Evolutionary conservation across 2,329 filamentous ascomycete species (phyloP).

Genomic region (Podosphaera aphanis): DNA sequence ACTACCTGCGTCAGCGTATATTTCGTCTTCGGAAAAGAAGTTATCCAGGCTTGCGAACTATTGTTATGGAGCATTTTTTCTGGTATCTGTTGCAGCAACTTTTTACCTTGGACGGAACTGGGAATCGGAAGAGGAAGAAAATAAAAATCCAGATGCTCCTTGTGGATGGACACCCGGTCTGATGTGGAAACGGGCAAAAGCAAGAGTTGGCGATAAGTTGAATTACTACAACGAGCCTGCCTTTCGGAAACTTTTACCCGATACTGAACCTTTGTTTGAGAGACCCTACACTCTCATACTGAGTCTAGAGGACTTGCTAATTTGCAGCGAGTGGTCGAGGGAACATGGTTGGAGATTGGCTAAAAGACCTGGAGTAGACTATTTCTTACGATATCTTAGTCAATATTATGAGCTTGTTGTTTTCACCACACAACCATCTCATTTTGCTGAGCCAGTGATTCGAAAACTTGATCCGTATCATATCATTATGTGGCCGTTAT

Average conservation of each 20-base stretch:
- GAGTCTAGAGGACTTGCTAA: slow-evolving; percentile 76
- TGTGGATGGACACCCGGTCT: slow-evolving; percentile 53
- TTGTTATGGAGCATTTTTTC: slow-evolving; percentile 38
- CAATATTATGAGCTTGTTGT: slow-evolving; percentile 97
- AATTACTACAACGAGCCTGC: slow-evolving; percentile 92
- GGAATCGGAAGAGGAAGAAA: slow-evolving; percentile 51
- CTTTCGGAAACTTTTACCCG: slow-evolving; percentile 77
- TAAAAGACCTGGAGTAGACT: slow-evolving; percentile 86
- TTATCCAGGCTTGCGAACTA: slow-evolving; percentile 55
- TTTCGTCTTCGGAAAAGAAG: slow-evolving; percentile 73
- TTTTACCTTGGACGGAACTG: slow-evolving; percentile 73
- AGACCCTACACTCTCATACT: slow-evolving; percentile 83
- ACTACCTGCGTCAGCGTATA: slow-evolving; percentile 57
- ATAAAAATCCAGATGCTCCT: slow-evolving; percentile 43
- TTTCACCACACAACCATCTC: slow-evolving; percentile 72
- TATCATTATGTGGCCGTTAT: slow-evolving; percentile 86
- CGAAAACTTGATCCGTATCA: slow-evolving; percentile 87
- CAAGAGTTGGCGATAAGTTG: slow-evolving; percentile 51
- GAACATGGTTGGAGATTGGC: slow-evolving; percentile 90
- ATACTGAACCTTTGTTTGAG: slow-evolving; percentile 53
- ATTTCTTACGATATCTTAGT: slow-evolving; percentile 88
- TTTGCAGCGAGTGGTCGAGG: slow-evolving; percentile 84
- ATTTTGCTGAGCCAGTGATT: slow-evolving; percentile 66
- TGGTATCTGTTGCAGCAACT: slow-evolving; percentile 25
- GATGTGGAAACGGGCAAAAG: slow-evolving; percentile 62